Evolutionary conservation across 495 filamentous ascomycete genomes (phyloP), one percentile per base, ranked within the genome.

Genomic region (Hyaloscypha finlandica): DNA sequence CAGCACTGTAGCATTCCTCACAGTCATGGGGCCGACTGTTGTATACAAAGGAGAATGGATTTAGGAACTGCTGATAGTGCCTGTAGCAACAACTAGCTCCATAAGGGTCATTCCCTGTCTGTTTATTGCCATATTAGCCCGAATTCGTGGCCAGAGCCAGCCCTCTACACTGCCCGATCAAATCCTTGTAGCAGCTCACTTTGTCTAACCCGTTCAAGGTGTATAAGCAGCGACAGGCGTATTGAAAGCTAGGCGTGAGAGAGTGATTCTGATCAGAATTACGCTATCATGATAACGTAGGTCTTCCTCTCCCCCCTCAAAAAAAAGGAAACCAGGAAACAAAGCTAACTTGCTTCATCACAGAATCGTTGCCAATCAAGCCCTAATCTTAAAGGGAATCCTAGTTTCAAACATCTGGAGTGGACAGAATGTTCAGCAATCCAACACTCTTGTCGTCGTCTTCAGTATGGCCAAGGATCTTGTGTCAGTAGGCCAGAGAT

Each of bases 361-460:
- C 42, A 48, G 42, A 2, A 81, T 83, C 51, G 77, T 81, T 58
- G 32, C 59, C 11, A 73, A 69, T 56, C 79, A 85, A 61, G 66
- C 69, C 45, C 68, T 59, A 0, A 73, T 82, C 56, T 77, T 85
- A 14, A 35, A 48, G 11, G 68, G 74, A 52, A 70, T 77, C 20
- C 76, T 80, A 59, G 82, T 82, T 31, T 76, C 74, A 42, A 74
- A 73, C 55, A 77, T 80, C 62, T 85, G 82, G 82, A 82, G 80
- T 37, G 82, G 82, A 54, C 75, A 79, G 9, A 75, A 74, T 4
- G 63, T 82, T n/a, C 82, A 86, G 63, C 65, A 70, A 0, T 75
- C 67, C 71, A 76, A 77, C 69, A 65, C 73, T 9, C 75, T 77
- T 52, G 81, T 80, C 45, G 71, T 80, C 20, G 77, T 82, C 2